These are phyloP conservation scores for Trichophyton benhamiae DNA, from an alignment of 2,329 filamentous ascomycete species.

Conservation along the genomic window DNA sequence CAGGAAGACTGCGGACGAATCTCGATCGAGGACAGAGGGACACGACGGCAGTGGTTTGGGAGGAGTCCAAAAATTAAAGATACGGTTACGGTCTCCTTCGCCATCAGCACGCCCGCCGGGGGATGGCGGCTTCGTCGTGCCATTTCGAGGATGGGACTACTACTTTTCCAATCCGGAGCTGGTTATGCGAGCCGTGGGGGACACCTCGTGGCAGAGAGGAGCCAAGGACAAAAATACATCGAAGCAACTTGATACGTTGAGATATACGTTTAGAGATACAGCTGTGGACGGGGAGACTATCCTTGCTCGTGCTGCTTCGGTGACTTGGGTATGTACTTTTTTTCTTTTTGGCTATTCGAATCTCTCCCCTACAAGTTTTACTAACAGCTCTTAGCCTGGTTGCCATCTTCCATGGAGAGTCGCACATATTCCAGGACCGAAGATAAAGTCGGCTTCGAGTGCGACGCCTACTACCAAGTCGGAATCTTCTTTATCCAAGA, in stretches of 20 bases:
- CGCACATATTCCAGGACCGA: conserved; percentile 23
- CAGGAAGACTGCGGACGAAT: background rate
- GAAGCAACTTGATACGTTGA: background rate
- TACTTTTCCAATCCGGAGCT: conserved; percentile 29
- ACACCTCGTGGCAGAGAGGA: conserved; percentile 10
- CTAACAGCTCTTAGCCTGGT: conserved; percentile 22
- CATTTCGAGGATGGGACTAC: conserved; percentile 32
- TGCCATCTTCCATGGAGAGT: conserved; percentile 33
- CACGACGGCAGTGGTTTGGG: background rate
- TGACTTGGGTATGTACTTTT: conserved; percentile 24
- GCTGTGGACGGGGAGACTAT: conserved; percentile 27
- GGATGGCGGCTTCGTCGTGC: conserved; percentile 29
- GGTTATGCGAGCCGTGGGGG: conserved; percentile 8
- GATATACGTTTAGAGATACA: conserved; percentile 24
- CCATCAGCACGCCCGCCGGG: conserved; percentile 18
- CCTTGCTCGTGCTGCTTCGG: conserved; percentile 18
- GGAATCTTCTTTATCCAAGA: background rate
- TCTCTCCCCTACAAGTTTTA: background rate
- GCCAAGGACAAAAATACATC: background rate
- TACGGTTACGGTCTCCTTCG: conserved; percentile 29
- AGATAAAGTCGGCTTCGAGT: conserved; percentile 14
- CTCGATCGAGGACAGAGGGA: background rate
- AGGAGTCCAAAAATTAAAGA: conserved; percentile 26
- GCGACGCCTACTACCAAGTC: conserved; percentile 15
- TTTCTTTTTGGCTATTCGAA: too few species aligned